Evolutionary conservation across 2,329 filamentous ascomycete species (phyloP).

Genomic region (Stachybotrys echinatus): DNA sequence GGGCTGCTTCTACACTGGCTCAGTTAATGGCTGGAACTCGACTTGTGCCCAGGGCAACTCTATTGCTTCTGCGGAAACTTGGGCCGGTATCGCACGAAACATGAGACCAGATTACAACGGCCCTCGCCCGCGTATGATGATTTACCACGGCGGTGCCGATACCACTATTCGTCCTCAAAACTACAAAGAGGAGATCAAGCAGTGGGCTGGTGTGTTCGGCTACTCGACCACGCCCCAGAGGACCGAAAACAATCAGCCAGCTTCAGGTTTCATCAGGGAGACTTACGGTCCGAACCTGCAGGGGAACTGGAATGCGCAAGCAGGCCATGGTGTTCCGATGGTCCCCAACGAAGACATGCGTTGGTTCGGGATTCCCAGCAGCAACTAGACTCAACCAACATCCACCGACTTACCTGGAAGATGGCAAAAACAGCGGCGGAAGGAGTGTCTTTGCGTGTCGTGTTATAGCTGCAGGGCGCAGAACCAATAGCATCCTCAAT

Average conservation of each 20-base stretch:
- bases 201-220: conserved; percentile 47
- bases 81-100: conserved; percentile 39
- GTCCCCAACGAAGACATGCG: conserved; percentile 19
- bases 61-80: conserved; percentile 36
- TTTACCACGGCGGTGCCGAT: conserved; percentile 52
- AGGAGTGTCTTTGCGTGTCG: not conserved
- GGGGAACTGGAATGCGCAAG: conserved; percentile 25
- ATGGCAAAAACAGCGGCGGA: not conserved
- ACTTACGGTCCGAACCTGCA: conserved; percentile 25
- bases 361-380: conserved; percentile 13
- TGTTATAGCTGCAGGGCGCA: not conserved
- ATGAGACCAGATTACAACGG: conserved; percentile 47
- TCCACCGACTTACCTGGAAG: not conserved
- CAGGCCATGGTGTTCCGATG: conserved; percentile 24
- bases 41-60: conserved; percentile 43
- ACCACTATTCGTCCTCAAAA: conserved; percentile 45
- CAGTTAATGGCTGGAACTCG: conserved; percentile 42
- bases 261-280: conserved; percentile 21
- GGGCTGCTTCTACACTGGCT: conserved; percentile 37
- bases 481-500: not conserved
- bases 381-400: not conserved
- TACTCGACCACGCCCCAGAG: conserved; percentile 19
- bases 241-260: conserved; percentile 19
- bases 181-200: conserved; percentile 52
- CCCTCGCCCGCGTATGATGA: conserved; percentile 47